Evolutionary conservation across 2,329 filamentous ascomycete species (phyloP).

Genomic region (Ascochyta pisi): DNA sequence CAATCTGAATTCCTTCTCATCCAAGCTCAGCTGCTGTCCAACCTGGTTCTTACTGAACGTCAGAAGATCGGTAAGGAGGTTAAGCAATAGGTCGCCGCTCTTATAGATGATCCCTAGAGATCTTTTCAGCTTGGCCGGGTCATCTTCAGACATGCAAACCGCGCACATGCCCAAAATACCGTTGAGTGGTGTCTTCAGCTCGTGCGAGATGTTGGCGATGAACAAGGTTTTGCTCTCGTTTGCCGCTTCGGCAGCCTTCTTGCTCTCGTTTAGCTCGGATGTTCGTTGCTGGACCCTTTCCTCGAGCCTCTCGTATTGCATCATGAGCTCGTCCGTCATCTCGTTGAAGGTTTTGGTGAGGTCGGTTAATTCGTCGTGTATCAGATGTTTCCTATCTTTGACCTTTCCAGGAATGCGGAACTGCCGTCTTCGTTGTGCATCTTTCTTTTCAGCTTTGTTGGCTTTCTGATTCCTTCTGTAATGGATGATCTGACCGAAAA

Average conservation of each 20-base stretch:
- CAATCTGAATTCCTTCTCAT: conserved; percentile 84
- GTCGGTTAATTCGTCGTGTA: conserved; percentile 86
- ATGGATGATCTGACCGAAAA: conserved; percentile 48
- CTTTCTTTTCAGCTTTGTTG: conserved; percentile 45
- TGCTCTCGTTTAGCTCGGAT: conserved; percentile 83
- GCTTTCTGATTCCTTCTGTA: conserved; percentile 44
- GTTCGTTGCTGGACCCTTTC: conserved; percentile 85
- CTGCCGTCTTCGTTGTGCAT: conserved; percentile 55
- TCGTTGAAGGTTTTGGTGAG: conserved; percentile 87
- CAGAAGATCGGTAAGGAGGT: conserved; percentile 85
- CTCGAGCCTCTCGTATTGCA: conserved; percentile 85
- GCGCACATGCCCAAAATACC: conserved; percentile 95
- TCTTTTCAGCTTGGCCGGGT: conserved; percentile 77
- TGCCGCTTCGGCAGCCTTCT: conserved; percentile 90
- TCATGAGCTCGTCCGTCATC: conserved; percentile 88
- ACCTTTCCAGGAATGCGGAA: conserved; percentile 90
- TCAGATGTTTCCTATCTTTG: conserved; percentile 72
- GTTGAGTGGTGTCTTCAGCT: conserved; percentile 93
- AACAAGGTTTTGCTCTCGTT: conserved; percentile 98
- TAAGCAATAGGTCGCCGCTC: conserved; percentile 81
- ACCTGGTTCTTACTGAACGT: conserved; percentile 97
- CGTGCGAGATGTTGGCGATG: conserved; percentile 88
- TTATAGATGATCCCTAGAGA: conserved; percentile 89
- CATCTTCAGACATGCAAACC: conserved; percentile 90
- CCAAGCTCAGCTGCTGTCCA: conserved; percentile 79